phyloP scores from a whole-genome alignment of 1,284 basidiomycete genomes.

The Fomitopsis betulina region DNA sequence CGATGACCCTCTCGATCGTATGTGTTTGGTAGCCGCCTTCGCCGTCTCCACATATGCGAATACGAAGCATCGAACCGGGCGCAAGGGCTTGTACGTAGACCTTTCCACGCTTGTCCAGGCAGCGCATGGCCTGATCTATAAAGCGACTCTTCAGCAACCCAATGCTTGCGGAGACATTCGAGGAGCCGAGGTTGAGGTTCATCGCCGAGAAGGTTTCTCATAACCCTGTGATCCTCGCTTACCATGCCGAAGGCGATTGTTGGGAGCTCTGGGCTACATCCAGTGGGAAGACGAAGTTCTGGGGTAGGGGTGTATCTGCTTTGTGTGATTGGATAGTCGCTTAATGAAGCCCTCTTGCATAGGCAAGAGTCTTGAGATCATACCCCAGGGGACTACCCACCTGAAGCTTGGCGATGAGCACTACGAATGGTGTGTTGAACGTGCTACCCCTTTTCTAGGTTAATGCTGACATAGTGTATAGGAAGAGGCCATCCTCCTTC shows the following conservation, averaged over 20 bases:
- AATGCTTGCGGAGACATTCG: slow-evolving; percentile 86
- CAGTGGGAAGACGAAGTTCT: slow-evolving; percentile 83
- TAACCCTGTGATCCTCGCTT: slow-evolving; percentile 80
- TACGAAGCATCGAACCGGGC: slow-evolving; percentile 71
- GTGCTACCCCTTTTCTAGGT: background rate
- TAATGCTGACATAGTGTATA: slow-evolving; percentile 21
- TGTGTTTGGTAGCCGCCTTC: slow-evolving; percentile 78
- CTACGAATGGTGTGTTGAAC: slow-evolving; percentile 59
- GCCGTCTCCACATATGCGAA: slow-evolving; percentile 83
- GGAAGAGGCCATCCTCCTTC: slow-evolving; percentile 84
- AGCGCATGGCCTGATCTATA: background rate
- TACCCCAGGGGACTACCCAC: slow-evolving; percentile 67
- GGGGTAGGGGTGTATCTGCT: slow-evolving; percentile 51
- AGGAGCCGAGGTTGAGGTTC: slow-evolving; percentile 75
- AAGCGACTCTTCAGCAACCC: slow-evolving; percentile 58
- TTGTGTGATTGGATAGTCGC: background rate
- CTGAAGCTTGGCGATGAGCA: slow-evolving; percentile 60
- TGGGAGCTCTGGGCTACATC: slow-evolving; percentile 75
- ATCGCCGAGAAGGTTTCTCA: slow-evolving; percentile 88
- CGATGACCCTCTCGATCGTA: slow-evolving; percentile 66
- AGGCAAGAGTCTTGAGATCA: slow-evolving; percentile 85
- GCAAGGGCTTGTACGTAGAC: slow-evolving; percentile 79
- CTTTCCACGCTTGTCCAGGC: background rate
- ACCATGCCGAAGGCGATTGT: slow-evolving; percentile 73
- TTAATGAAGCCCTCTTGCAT: slow-evolving; percentile 15